Percentiles rank a stretch among this genome's conserved stretches.
Evolutionary conservation across 192 early-diverging fungal genomes (phyloP).

Genomic region (Linnemannia schmuckeri): DNA sequence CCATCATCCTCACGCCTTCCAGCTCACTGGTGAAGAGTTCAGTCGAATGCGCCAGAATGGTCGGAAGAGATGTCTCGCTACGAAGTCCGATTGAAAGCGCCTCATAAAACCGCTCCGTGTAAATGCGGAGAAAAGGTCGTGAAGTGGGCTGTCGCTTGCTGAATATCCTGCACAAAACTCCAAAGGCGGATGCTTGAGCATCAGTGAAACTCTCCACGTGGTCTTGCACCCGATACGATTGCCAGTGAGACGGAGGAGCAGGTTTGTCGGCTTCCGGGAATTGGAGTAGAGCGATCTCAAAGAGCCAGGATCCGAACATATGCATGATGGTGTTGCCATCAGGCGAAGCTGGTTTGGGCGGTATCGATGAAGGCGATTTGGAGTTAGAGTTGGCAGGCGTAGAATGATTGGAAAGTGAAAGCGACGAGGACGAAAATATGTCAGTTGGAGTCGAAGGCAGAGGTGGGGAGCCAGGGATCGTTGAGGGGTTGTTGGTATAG

Average conservation of each 20-base stretch:
- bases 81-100: slow-evolving; percentile 71
- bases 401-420: slow-evolving; percentile 28
- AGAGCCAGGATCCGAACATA: slow-evolving; percentile 88
- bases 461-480: slow-evolving; percentile 34
- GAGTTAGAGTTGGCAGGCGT: neutral
- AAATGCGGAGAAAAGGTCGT: slow-evolving; percentile 69
- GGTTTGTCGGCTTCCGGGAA: slow-evolving; percentile 20
- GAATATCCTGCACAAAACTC: slow-evolving; percentile 83
- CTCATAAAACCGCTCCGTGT: slow-evolving; percentile 82
- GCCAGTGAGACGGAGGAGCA: slow-evolving; percentile 41
- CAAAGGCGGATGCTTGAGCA: slow-evolving; percentile 80
- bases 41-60: slow-evolving; percentile 74
- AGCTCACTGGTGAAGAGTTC: slow-evolving; percentile 76
- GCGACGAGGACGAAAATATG: slow-evolving; percentile 45
- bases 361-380: slow-evolving; percentile 7
- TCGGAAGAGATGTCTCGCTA: slow-evolving; percentile 71
- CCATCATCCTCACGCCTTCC: slow-evolving; percentile 78
- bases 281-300: slow-evolving; percentile 71
- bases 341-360: slow-evolving; percentile 51
- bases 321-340: slow-evolving; percentile 84
- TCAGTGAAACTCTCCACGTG: slow-evolving; percentile 49
- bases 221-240: slow-evolving; percentile 37
- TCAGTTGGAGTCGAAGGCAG: slow-evolving; percentile 40
- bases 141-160: slow-evolving; percentile 69
- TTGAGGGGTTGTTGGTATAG: slow-evolving; percentile 3